Evolutionary conservation across 805 yeast genomes (phyloP), one percentile per base, ranked within the genome.

Genomic region (Suhomyces vadensis): DNA sequence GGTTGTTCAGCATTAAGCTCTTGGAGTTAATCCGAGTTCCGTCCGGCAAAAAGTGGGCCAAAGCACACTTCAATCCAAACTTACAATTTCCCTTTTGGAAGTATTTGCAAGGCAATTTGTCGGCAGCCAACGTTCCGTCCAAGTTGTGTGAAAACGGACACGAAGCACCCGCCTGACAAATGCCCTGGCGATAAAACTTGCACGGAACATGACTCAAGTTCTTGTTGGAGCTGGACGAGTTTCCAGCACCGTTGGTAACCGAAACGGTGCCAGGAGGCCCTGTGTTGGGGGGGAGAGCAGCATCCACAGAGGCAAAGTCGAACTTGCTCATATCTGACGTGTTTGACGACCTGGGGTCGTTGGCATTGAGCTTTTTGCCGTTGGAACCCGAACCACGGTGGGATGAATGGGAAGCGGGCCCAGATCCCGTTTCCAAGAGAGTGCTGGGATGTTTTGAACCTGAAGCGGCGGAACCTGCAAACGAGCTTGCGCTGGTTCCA

Each of bases 41-140:
- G 56, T 91, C 95, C 0, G 96, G 95, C 31, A 87, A 67, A 46
- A 87, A 77, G 66, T 92, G 99, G 5, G 95, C 96, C 57, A 92
- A 77, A 1, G 97, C 98, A 71, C 99, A 92, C 58, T 90, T 91
- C 41, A 80, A 71, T 3, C 99, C 99, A 64, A 92, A 92, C 67
- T 90, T 90, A 67, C 99, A 92, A 60, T 90, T 89, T n/a, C 98
- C 98, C 67, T 87, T 87, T 57, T 86, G 94, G 64, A 88, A 92
- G 65, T 91, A 92, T 72, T 90, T 91, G 74, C 99, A 92, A 5
- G 91, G 88, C 35, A 76, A 70, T 37, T 74, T 65, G 39, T 77
- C 82, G n/a, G 74, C 74, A 23, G 69, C 70, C 26, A 70, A 66
- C n/a, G 74, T 61, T 4, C 77, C 72, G 43, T 83, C 86, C 41